Conservation (phyloP, 1,284 basidiomycete species). For the Paramarasmius palmivorus region DNA sequence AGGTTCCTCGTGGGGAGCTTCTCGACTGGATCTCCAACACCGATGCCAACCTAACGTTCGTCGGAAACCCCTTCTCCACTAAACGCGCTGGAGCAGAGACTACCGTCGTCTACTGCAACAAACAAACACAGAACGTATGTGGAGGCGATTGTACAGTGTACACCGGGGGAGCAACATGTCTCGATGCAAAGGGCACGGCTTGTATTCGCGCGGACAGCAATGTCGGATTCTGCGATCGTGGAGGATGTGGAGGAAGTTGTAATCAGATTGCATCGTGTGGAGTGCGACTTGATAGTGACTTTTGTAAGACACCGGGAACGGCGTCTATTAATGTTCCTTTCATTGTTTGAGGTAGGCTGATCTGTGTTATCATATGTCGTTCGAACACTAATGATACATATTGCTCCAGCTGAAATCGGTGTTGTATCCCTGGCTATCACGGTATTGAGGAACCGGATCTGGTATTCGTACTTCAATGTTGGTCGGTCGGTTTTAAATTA, state of each 20-base stretch:
- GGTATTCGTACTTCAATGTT: too few species aligned
- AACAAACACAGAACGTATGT: conserved; percentile 18
- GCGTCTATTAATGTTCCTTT: conserved; percentile 17
- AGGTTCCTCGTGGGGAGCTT: neutral
- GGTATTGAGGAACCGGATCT: too few species aligned
- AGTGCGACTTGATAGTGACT: conserved; percentile 17
- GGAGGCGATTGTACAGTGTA: conserved; percentile 25
- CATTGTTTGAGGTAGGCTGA: too few species aligned
- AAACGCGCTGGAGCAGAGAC: conserved; percentile 17
- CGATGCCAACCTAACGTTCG: conserved; percentile 24
- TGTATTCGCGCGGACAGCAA: conserved; percentile 27
- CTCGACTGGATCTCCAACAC: conserved; percentile 23
- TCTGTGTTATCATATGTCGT: too few species aligned
- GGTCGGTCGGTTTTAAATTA: too few species aligned
- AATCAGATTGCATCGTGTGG: conserved; percentile 21
- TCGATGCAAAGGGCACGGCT: conserved; percentile 22
- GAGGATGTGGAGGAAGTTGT: conserved; percentile 23
- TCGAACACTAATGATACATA: too few species aligned
- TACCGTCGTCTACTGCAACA: conserved; percentile 24
- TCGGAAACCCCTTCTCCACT: conserved; percentile 19
- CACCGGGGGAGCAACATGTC: conserved; percentile 22
- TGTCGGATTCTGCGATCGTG: conserved; percentile 26
- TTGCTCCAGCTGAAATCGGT: too few species aligned
- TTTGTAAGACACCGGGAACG: conserved; percentile 28
- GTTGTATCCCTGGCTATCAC: too few species aligned